phyloP scores from a whole-genome alignment of 2,329 filamentous ascomycete genomes.

The Sarocladium strictum region DNA sequence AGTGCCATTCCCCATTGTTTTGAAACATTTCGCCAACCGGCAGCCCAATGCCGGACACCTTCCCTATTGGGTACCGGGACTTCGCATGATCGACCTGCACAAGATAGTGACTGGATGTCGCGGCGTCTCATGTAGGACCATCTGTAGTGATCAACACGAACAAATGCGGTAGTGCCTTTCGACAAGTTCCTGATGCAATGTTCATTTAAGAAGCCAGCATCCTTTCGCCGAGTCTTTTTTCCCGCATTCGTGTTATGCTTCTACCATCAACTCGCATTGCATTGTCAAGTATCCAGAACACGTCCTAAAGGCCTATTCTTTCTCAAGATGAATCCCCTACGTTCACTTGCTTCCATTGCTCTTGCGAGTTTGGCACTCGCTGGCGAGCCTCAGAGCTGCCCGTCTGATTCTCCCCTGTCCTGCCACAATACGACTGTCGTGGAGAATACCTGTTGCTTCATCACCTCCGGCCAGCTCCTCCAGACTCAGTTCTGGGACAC shows the following conservation, averaged over 20 bases:
- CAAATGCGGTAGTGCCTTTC: not conserved
- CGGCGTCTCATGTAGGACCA: not conserved
- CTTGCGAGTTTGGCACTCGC: slow-evolving; percentile 13
- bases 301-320: too few species aligned
- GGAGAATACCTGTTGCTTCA: slow-evolving; percentile 67
- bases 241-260: too few species aligned
- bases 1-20: not conserved
- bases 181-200: not conserved
- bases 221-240: too few species aligned
- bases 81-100: not conserved
- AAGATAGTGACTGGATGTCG: slow-evolving; percentile 1
- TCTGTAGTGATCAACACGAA: not conserved
- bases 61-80: not conserved
- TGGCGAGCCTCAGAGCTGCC: slow-evolving; percentile 17
- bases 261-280: too few species aligned
- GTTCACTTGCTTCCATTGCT: slow-evolving; percentile 12
- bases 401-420: slow-evolving; percentile 41
- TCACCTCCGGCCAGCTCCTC: slow-evolving; percentile 64
- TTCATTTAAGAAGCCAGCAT: too few species aligned
- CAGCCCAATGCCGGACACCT: not conserved
- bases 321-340: not conserved
- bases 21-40: not conserved
- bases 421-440: slow-evolving; percentile 58
- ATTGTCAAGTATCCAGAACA: too few species aligned
- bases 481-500: slow-evolving; percentile 77